Evolutionary conservation across 768 basidiomycete genomes (phyloP).

Genomic region (Macrolepiota dolichaula): DNA sequence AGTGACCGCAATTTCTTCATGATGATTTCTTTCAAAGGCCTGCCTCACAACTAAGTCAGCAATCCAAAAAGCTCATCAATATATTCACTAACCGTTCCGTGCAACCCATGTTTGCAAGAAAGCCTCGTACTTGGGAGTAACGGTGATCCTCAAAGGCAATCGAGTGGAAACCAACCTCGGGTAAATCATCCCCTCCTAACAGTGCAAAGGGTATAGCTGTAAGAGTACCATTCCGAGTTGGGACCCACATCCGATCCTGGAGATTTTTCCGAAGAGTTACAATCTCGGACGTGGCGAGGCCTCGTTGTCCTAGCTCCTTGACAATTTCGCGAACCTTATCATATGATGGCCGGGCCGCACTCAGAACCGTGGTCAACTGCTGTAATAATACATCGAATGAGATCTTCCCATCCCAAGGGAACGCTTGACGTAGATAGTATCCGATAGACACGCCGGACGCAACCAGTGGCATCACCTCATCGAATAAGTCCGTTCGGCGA

Average conservation of each 20-base stretch:
- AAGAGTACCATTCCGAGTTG: constrained; percentile 21
- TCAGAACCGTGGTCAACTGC: constrained; percentile 29
- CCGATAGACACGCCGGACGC: constrained; percentile 22
- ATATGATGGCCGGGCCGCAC: constrained; percentile 8
- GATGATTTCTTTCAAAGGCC: constrained; percentile 28
- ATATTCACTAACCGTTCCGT: constrained; percentile 27
- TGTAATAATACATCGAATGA: constrained; percentile 24
- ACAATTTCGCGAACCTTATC: constrained; percentile 22
- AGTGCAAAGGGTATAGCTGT: constrained; percentile 20
- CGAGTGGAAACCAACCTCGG: constrained; percentile 24
- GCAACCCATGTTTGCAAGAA: constrained; percentile 36
- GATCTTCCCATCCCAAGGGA: constrained; percentile 40
- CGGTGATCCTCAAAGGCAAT: constrained; percentile 17
- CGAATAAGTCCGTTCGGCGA: constrained; percentile 28
- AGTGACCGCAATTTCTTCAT: constrained; percentile 18
- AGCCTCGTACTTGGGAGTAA: constrained; percentile 14
- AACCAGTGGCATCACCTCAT: constrained; percentile 34
- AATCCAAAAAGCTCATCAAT: neutral
- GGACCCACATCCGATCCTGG: constrained; percentile 29
- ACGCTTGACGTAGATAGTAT: constrained; percentile 22
- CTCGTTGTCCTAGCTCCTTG: constrained; percentile 4
- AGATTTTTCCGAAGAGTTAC: constrained; percentile 15
- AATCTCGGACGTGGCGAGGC: too few species aligned
- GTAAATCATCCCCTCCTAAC: constrained; percentile 13
- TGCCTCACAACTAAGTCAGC: constrained; percentile 10